Evolutionary conservation across 2,329 filamentous ascomycete species (phyloP), one percentile per base, ranked within the genome.

Genomic region (Myriosclerotinia curreyana): DNA sequence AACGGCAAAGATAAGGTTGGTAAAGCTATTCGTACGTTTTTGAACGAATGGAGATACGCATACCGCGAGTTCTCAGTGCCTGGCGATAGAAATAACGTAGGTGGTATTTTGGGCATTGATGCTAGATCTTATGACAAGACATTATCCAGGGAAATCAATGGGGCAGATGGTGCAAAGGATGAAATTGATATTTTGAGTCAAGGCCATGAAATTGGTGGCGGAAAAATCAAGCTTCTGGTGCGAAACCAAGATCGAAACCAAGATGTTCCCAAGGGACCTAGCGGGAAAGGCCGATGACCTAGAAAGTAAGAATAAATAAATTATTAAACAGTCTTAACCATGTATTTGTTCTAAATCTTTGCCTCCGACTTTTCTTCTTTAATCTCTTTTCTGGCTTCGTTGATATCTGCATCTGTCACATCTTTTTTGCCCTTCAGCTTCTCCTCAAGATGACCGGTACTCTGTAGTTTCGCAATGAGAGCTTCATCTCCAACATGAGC

Each of bases 1-100:
- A 97, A 97, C 74, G 94, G 95, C 72, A 98, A 98, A 76, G 95
- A 99, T 77, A 99, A 99, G 78, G 91, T 99, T 44, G 94, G 94
- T 74, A 96, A 96, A 78, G 92, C 93, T 1, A 88, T 98, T 67
- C 88, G 95, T 62, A 86, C 85, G 69, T 98, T 96, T 79, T 80
- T 99, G 63, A 96, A 94, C 74, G 94, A 98, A 75, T 96, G 93
- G 92, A 86, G 91, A 67, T 99, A 97, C 75, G 90, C 91, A 0
- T 99, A 94, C 78, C 89, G 94, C 62, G 95, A 99, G 77, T 99
- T 99, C 77, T 95, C 90, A 46, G 93, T 97, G 12, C 92, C 93
- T 2, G 94, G 94, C n/a, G 95, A 98, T 76, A 85, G 92, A 63
- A 88, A 87, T 75, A 88, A 83, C 74, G 87, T 88, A 78, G 93